A percentile compares a stretch with the other conserved stretches of the same genome.
phyloP scores from a whole-genome alignment of 805 yeast genomes.

The Yarrowia osloensis region DNA sequence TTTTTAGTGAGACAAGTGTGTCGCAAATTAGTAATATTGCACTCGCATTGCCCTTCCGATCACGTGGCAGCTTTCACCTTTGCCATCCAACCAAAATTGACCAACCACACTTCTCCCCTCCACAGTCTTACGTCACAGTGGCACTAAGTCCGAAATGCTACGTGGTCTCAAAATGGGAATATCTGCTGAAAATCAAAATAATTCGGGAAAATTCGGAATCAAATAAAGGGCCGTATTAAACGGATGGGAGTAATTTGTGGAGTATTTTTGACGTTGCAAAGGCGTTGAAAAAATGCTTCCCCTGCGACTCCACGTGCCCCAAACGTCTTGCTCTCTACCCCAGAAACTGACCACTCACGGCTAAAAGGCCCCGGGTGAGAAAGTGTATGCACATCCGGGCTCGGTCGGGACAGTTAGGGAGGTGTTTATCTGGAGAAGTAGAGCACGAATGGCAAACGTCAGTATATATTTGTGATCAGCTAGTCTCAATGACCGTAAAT shows the following conservation, averaged over 20 bases:
- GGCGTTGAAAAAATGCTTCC: no score
- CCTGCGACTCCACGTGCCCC: background rate
- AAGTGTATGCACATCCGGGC: slow-evolving; percentile 12
- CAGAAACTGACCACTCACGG: slow-evolving; percentile 17
- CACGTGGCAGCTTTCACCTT: background rate
- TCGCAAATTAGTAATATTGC: no score
- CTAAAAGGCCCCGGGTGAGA: slow-evolving; percentile 22
- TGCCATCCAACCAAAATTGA: no score
- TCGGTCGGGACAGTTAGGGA: background rate
- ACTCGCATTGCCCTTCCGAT: background rate
- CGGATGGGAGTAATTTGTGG: no score
- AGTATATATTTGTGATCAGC: background rate
- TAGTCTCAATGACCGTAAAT: background rate
- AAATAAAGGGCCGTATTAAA: background rate
- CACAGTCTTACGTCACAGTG: background rate
- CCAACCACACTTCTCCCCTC: no score
- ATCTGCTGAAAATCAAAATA: background rate
- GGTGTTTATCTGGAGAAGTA: background rate
- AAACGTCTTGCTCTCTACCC: background rate
- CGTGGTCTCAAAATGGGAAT: background rate
- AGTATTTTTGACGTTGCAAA: background rate
- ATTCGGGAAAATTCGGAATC: background rate
- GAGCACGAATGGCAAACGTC: background rate
- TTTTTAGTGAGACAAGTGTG: no score
- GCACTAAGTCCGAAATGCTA: background rate